Evolutionary conservation across 768 basidiomycete genomes (phyloP), one percentile per base, ranked within the genome.

Genomic region (Tremella mesenterica): DNA sequence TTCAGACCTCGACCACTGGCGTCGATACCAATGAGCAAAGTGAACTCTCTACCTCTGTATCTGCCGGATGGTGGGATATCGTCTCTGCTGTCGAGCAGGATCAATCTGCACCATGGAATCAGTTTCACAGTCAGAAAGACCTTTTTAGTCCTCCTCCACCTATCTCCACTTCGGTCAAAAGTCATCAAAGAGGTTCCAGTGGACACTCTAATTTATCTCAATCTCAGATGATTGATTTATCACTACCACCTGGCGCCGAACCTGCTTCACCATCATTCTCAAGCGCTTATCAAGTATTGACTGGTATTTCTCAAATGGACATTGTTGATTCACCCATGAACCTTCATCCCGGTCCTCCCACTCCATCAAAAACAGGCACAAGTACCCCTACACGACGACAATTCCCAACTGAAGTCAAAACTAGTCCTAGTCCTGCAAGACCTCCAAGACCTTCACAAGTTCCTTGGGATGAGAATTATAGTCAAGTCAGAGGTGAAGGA

Each of bases 31-130:
- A 48, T 31, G 47, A 48, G 47, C 23, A 16, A 31, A 18, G n/a
- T n/a, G n/a, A n/a, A n/a, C n/a, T n/a, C n/a, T n/a, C n/a, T n/a
- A 44, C 50, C 50, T 48, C 47, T 4, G 29, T 20, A 20, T 46
- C 47, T 10, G 52, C 53, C 3, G 67, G 67, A 2, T 69, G 67
- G 67, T 69, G 67, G 67, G 67, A 69, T 60, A 57, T 69, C 4
- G 61, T 69, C 14, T 69, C 67, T 0, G 64, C 64, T 7, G 58
- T 69, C n/a, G 48, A 60, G 9, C 48, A 52, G 13, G 49, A 60
- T 16, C 50, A 45, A 20, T 51, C 61, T 9, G 53, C 57, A 16
- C 67, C 67, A 0, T 65, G 66, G 66, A 36, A 56, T 23, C 54
- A 60, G 2, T 38, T 44, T 31, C 44, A 33, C 14, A 31, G 33